Conservation (phyloP, 441 rosid species). For the Eruca vesicaria region DNA sequence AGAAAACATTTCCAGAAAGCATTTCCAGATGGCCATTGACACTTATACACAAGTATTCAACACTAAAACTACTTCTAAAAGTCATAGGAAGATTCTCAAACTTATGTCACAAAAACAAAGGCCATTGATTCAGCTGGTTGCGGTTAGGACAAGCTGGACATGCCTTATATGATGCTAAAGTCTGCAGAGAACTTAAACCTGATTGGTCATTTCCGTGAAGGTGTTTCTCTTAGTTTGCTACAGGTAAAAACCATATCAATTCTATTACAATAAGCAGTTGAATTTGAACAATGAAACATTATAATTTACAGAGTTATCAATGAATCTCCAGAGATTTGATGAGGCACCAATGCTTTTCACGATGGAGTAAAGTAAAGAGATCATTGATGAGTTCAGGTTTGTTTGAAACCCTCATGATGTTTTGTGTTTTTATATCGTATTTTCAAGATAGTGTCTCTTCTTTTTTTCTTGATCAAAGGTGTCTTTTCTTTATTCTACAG, state of each 20-base stretch:
- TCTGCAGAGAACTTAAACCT: constrained; percentile 67
- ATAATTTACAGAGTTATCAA: not conserved
- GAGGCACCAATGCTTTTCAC: constrained; percentile 89
- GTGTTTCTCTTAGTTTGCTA: constrained; percentile 72
- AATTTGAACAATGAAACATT: not conserved
- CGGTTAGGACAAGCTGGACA: constrained; percentile 73
- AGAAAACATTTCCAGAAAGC: no score
- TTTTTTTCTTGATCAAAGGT: not conserved
- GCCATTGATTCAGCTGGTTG: constrained; percentile 87
- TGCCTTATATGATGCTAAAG: constrained; percentile 82
- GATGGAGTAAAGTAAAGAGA: constrained; percentile 88
- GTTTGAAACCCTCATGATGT: constrained; percentile 4
- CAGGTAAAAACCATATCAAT: constrained; percentile 44
- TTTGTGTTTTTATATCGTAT: not conserved
- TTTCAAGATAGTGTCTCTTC: not conserved
- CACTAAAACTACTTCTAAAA: not conserved
- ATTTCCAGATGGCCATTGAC: constrained; percentile 61
- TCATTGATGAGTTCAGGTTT: constrained; percentile 71
- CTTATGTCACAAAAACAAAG: constrained; percentile 40
- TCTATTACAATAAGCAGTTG: not conserved
- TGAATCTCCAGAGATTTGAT: constrained; percentile 61
- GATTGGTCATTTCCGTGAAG: constrained; percentile 94
- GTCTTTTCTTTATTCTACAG: constrained; percentile 33
- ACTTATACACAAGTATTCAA: constrained; percentile 76
- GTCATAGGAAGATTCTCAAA: not conserved